phyloP scores from a whole-genome alignment of 495 filamentous ascomycete species.

The Copromyces sp. region DNA sequence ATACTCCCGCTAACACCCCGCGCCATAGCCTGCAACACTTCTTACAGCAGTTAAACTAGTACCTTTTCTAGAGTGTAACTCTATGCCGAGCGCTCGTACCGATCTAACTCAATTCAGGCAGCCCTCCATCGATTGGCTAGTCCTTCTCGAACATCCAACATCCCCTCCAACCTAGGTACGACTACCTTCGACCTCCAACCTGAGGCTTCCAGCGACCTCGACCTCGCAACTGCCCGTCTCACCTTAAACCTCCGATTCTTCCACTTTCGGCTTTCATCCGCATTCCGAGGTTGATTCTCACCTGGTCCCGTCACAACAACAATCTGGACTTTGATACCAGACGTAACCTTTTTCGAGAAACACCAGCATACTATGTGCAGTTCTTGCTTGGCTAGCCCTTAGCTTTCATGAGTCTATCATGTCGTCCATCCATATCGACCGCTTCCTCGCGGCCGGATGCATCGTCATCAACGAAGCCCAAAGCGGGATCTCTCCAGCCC shows the following conservation, averaged over 20 bases:
- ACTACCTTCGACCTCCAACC: constrained; percentile 12
- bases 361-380: neutral
- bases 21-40: neutral
- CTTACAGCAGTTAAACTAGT: neutral
- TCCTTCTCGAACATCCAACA: neutral
- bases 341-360: neutral
- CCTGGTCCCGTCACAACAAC: neutral
- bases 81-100: neutral
- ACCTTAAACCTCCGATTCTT: neutral
- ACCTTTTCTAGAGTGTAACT: neutral
- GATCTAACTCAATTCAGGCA: neutral
- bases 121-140: neutral
- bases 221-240: neutral
- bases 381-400: neutral
- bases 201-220: constrained; percentile 13
- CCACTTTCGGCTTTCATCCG: neutral
- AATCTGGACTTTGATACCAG: neutral
- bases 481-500: neutral
- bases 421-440: neutral
- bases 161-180: neutral
- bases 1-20: neutral
- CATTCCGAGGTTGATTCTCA: neutral
- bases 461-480: constrained; percentile 14
- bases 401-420: neutral
- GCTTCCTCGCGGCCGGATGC: constrained; percentile 30